Conservation (phyloP, 192 early-diverging fungal species). For the Cetraspora pellucida region DNA sequence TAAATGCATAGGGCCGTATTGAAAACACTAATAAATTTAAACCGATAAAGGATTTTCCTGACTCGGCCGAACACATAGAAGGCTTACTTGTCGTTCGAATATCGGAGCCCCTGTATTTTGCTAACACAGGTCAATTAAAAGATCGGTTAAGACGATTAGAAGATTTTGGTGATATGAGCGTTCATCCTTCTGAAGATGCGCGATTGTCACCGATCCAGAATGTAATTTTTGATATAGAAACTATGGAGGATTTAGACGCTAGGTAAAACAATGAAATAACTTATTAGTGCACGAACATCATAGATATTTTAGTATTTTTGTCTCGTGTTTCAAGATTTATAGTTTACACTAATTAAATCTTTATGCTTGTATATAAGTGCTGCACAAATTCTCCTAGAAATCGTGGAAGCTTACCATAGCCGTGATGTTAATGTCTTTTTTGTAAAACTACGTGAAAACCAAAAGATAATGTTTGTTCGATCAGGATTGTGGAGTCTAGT, state of each 20-base stretch:
- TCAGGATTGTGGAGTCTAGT: constrained; percentile 66
- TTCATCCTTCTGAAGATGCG: constrained; percentile 93
- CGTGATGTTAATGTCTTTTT: constrained; percentile 89
- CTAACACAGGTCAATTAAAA: constrained; percentile 95
- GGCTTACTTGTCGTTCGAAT: constrained; percentile 87
- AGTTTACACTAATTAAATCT: not conserved
- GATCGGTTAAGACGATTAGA: constrained; percentile 93
- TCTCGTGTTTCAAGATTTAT: too few species aligned
- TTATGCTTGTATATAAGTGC: constrained; percentile 37
- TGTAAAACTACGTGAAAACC: constrained; percentile 79
- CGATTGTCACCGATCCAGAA: constrained; percentile 71
- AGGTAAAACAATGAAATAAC: too few species aligned
- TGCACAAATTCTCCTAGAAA: constrained; percentile 81
- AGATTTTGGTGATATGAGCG: constrained; percentile 89
- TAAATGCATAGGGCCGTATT: constrained; percentile 53
- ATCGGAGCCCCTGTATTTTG: constrained; percentile 95
- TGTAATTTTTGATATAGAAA: constrained; percentile 91
- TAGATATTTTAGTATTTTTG: too few species aligned
- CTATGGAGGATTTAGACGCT: constrained; percentile 89
- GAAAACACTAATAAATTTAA: constrained; percentile 71
- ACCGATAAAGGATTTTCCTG: constrained; percentile 63
- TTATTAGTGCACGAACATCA: too few species aligned
- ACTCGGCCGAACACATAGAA: constrained; percentile 74
- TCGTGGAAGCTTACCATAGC: constrained; percentile 82
- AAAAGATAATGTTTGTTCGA: constrained; percentile 70